Base-by-base conservation (phyloP, 2,329 filamentous ascomycete species). In the Chaetomium sp. region DNA sequence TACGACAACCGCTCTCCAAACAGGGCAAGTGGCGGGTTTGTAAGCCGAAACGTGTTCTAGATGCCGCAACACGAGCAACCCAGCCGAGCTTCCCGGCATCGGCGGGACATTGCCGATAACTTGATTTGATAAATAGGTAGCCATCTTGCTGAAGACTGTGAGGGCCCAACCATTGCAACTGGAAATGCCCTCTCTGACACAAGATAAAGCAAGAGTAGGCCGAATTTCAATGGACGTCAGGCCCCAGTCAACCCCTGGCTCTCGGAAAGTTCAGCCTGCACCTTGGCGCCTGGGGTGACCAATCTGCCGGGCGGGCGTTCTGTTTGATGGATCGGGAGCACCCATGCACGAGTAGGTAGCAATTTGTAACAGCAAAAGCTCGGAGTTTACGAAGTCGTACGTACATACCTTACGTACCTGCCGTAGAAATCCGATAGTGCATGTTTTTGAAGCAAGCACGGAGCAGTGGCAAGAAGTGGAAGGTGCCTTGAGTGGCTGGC, bases 1-100 rank as follows among this genome's bases (percentile, higher is more conserved):
- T 57, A n/a, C 31, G 31, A 27, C 38, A 31, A 31, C 38, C 1
- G 56, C 19, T 31, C 29, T 45, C 56, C 35, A 9, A 27, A 57
- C 21, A 8, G n/a, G 55, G 29, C 23, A 57, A 42, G 42, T 49
- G 38, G 19, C 2, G 35, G 55, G 45, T 63, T 63, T 63, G 61
- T 63, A 31, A 63, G 60, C 55, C 47, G 27, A 57, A 58, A 47
- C 45, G 9, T 51, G 55, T 38, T 58, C 49, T 27, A 10, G 47
- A 53, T 13, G 47, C 29, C 19, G 50, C 59, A 55, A 55, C 59
- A 61, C 59, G 50, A 55, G 25, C 5, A 47, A 27, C 45, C 45
- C 16, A 53, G 23, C 29, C 21, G 29, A 25, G 13, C 50, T 45
- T 31, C 23, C 23, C 31, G 21, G 58, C n/a, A 42, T 29, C n/a